A percentile compares a stretch with the other conserved stretches of the same genome.
Evolutionary conservation across 441 rosid species (phyloP).

Genomic region (Euphorbia schlechtendalii): DNA sequence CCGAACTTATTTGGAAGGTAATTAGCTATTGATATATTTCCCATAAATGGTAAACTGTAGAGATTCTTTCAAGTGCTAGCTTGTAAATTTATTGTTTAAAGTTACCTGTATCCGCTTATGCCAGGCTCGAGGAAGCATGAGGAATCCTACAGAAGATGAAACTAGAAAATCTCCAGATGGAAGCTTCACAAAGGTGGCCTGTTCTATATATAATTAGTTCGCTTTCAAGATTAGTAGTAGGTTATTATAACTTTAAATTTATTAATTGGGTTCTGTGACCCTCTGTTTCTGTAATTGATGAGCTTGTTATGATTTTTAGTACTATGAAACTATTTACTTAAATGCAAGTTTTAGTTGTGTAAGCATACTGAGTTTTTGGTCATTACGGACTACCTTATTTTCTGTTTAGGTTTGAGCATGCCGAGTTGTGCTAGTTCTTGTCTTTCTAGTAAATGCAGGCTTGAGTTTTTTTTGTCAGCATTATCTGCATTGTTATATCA

Average conservation of each 20-base stretch:
- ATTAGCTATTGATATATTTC: constrained; percentile 5
- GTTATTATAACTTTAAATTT: background rate
- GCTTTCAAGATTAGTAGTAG: background rate
- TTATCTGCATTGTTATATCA: background rate
- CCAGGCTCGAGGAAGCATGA: constrained; percentile 54
- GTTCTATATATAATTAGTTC: too few relatives aligned
- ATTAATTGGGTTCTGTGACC: background rate
- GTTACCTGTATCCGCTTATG: constrained; percentile 11
- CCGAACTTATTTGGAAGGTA: constrained; percentile 59
- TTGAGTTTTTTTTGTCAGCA: background rate
- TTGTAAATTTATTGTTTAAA: background rate
- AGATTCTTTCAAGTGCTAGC: background rate
- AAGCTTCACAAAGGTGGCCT: constrained; percentile 63
- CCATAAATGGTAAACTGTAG: background rate
- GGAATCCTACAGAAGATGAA: constrained; percentile 51
- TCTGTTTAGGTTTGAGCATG: background rate
- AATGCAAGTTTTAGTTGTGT: too few relatives aligned
- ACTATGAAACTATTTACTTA: background rate
- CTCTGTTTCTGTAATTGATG: background rate
- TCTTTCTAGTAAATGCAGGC: background rate
- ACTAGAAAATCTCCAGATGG: constrained; percentile 38
- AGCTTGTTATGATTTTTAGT: background rate
- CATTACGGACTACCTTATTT: background rate
- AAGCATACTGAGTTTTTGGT: background rate
- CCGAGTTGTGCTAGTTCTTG: background rate